Base-by-base conservation (phyloP, 2,329 filamentous ascomycete genomes). In the Penicillium sp. region DNA sequence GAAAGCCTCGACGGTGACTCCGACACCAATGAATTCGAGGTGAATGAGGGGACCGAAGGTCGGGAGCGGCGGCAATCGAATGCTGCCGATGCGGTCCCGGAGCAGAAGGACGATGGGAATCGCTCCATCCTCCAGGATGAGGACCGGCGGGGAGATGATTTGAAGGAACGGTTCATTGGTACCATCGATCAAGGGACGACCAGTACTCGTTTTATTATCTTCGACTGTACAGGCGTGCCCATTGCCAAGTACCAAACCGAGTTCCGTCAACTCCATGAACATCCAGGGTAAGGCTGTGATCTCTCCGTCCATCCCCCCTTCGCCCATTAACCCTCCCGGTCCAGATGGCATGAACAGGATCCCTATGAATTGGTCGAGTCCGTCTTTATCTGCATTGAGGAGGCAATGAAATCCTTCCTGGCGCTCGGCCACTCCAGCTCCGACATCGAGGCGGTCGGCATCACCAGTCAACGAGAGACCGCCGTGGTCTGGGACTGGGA, bases 131-230 rank as follows among this genome's bases (percentile, higher is more conserved):
- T 65, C 7, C 60, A 63, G 27, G 52, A 63, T 22, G 59, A 64
- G 39, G 45, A 46, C 1, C 55, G 50, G 30, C 54, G 54, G 25
- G 41, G 30, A 5, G 59, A 59, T 34, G 59, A 58, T 32, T 47
- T 64, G 27, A 63, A 64, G 39, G 51, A 64, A 22, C 60, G 50
- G 31, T 94, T 85, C 56, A 82, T 94, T 44, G 88, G 87, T 43
- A 85, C 84, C 52, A 89, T 95, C 60, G 88, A 95, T 60, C 86
- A 93, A 57, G 88, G 88, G 41, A 95, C 88, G 9, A 95, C 88
- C 20, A 90, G 84, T 42, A 85, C 87, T 22, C 77, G 88, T 25
- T 95, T 95, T 66, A 76, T 95, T 52, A 89, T 95, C 59, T 95
- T 95, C 68, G 81, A 94, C 65, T 79, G 79, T 48, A 69, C 76